A percentile compares a stretch with the other conserved stretches of the same genome.
These are phyloP conservation scores for Volvox carteri DNA, from an alignment of 163 green algal genomes.

Conservation along the genomic window DNA sequence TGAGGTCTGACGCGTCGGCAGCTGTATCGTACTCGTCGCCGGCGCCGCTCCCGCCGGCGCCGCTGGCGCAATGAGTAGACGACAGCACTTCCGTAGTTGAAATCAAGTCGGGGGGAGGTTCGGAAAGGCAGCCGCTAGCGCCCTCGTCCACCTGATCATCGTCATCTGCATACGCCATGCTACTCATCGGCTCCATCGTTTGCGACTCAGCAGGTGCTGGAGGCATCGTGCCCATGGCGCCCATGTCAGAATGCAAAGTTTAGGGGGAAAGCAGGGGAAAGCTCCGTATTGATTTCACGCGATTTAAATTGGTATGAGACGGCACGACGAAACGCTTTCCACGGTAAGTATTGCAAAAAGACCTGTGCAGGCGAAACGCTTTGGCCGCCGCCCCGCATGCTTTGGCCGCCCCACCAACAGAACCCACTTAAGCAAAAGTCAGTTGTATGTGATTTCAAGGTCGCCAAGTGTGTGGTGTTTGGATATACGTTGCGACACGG, in stretches of 20 bases:
- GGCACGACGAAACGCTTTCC: too few relatives aligned
- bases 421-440: too few relatives aligned
- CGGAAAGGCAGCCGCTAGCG: neutral
- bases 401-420: neutral
- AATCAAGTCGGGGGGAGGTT: neutral
- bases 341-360: too few relatives aligned
- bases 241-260: neutral
- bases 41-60: neutral
- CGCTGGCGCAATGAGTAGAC: neutral
- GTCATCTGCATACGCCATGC: neutral
- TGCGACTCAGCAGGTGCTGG: neutral
- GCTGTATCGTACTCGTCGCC: constrained; percentile 2
- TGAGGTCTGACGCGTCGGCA: neutral
- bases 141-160: neutral
- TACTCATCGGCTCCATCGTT: neutral
- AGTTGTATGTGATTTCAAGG: too few relatives aligned
- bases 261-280: neutral
- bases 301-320: too few relatives aligned
- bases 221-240: neutral
- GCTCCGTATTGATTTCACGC: too few relatives aligned
- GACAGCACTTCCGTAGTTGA: neutral
- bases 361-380: too few relatives aligned
- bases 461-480: too few relatives aligned
- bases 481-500: too few relatives aligned
- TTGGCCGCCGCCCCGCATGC: neutral